A percentile compares a stretch with the other conserved stretches of the same genome.
phyloP scores from a whole-genome alignment of 1,284 basidiomycete genomes.

The Austroboletus rostrupii region DNA sequence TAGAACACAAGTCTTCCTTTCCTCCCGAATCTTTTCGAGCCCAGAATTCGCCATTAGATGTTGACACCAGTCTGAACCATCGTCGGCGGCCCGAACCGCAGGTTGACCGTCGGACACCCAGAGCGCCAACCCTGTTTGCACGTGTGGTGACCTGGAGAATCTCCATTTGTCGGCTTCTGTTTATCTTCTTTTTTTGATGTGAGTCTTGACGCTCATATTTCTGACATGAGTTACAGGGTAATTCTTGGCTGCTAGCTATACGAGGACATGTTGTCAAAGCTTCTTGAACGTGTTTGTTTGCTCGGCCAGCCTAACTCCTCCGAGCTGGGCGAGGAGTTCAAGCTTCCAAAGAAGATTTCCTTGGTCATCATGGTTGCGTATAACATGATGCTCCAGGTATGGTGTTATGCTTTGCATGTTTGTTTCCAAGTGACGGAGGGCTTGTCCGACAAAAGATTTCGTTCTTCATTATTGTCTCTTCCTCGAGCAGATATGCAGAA shows the following conservation, averaged over 20 bases:
- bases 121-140: too few species aligned
- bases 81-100: too few species aligned
- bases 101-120: too few species aligned
- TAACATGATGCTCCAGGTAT: constrained; percentile 46
- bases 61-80: not conserved
- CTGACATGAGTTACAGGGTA: not conserved
- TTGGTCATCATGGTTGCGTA: constrained; percentile 41
- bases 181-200: not conserved
- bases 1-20: not conserved
- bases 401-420: not conserved
- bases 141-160: too few species aligned
- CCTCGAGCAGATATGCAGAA: constrained; percentile 58
- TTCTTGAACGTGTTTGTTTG: not conserved
- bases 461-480: constrained; percentile 68
- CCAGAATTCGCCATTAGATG: not conserved
- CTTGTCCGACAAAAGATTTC: constrained; percentile 44
- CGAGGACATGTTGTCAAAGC: constrained; percentile 7
- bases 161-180: too few species aligned
- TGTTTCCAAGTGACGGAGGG: not conserved
- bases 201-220: not conserved
- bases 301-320: not conserved
- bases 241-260: not conserved
- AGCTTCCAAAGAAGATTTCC: constrained; percentile 43
- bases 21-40: not conserved
- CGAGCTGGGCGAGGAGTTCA: constrained; percentile 35